Percentiles rank a stretch among this genome's conserved stretches.
Conservation (phyloP, 768 basidiomycete genomes). For the Rhizopogon sp. region DNA sequence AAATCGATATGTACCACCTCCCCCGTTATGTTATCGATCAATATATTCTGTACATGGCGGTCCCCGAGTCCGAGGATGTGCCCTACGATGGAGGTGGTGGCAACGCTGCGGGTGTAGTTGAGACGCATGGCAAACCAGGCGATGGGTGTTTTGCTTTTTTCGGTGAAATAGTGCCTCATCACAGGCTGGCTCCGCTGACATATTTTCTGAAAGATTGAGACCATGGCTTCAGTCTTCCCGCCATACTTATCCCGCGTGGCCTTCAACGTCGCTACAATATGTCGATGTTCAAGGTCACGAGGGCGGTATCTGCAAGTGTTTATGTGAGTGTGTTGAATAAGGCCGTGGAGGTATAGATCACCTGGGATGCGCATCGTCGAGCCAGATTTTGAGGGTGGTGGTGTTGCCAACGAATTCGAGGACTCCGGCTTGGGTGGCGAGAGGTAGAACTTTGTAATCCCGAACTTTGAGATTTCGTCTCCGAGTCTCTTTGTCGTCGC, state of each 20-base stretch:
- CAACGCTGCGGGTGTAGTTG: slow-evolving; percentile 87
- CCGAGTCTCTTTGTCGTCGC: slow-evolving; percentile 68
- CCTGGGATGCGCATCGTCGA: slow-evolving; percentile 58
- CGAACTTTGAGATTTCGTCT: slow-evolving; percentile 70
- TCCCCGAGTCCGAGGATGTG: slow-evolving; percentile 91
- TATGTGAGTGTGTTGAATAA: neutral
- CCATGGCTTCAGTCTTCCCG: slow-evolving; percentile 25
- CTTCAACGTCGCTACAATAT: slow-evolving; percentile 26
- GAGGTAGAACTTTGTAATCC: slow-evolving; percentile 85
- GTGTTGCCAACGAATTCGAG: slow-evolving; percentile 91
- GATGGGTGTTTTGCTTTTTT: slow-evolving; percentile 82
- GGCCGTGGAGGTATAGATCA: slow-evolving; percentile 25
- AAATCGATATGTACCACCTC: slow-evolving; percentile 95
- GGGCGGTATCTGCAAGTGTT: slow-evolving; percentile 55
- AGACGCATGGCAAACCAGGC: slow-evolving; percentile 91
- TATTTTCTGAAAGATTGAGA: slow-evolving; percentile 31
- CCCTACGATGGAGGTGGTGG: slow-evolving; percentile 91
- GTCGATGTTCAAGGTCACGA: slow-evolving; percentile 37
- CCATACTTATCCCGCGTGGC: slow-evolving; percentile 28
- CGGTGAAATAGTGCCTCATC: slow-evolving; percentile 92
- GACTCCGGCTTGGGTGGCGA: slow-evolving; percentile 75
- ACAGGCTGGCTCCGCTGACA: slow-evolving; percentile 66
- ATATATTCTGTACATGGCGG: slow-evolving; percentile 87
- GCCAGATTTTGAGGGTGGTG: slow-evolving; percentile 55
- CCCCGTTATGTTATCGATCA: slow-evolving; percentile 77